These are phyloP conservation scores for Blumeria hordei DNA, from an alignment of 2,329 filamentous ascomycete species.

Conservation along the genomic window DNA sequence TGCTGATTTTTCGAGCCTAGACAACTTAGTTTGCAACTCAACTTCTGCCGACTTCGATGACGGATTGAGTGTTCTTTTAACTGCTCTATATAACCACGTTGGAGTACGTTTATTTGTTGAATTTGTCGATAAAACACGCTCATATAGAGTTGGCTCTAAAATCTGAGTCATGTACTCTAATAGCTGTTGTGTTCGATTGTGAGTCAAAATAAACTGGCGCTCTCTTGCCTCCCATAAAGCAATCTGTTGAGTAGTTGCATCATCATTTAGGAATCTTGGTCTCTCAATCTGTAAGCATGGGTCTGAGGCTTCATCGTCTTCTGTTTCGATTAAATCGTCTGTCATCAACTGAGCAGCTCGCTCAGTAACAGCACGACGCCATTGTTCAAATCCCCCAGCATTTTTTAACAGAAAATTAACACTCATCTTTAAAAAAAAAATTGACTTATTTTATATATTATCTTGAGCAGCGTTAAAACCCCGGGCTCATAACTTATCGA, in stretches of 20 bases:
- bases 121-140: not conserved
- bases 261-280: not conserved
- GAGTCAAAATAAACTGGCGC: not conserved
- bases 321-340: not conserved
- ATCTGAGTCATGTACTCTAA: not conserved
- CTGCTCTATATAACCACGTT: not conserved
- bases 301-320: not conserved
- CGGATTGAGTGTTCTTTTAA: not conserved
- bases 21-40: not conserved
- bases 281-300: not conserved
- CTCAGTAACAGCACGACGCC: not conserved
- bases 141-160: not conserved
- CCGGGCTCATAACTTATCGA: not conserved
- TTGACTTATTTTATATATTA: not conserved
- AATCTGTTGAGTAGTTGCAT: not conserved
- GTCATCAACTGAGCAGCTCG: not conserved
- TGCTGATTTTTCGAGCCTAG: not conserved
- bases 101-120: not conserved
- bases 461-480: not conserved
- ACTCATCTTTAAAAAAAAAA: not conserved
- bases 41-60: not conserved
- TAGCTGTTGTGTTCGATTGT: not conserved
- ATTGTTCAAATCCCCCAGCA: not conserved
- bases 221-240: not conserved
- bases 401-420: not conserved